phyloP scores from a whole-genome alignment of 2,329 filamentous ascomycete genomes.

The Phaeosphaeriaceae sp. region DNA sequence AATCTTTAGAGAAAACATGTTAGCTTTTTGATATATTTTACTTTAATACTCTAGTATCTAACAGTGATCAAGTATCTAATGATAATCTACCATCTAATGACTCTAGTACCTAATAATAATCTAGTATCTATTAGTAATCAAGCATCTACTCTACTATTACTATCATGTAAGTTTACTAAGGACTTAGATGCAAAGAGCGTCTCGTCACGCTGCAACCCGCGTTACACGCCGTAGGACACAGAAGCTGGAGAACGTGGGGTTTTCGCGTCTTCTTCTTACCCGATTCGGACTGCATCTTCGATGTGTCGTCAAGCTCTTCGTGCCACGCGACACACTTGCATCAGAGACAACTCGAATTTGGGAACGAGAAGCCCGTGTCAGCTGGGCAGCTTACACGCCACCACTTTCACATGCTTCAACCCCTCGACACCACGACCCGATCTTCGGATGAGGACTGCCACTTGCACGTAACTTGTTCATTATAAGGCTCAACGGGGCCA shows the following conservation, averaged over 20 bases:
- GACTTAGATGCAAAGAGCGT: too few species aligned
- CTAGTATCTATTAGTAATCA: too few species aligned
- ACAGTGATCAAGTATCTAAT: too few species aligned
- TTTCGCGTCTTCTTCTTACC: constrained; percentile 8
- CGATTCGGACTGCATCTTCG: constrained; percentile 9
- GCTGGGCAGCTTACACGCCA: constrained; percentile 1
- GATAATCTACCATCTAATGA: too few species aligned
- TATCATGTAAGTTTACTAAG: too few species aligned
- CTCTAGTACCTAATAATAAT: too few species aligned
- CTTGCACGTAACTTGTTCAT: neutral
- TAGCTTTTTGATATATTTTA: too few species aligned
- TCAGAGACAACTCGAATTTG: constrained; percentile 5
- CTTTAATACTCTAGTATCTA: too few species aligned
- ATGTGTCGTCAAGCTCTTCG: constrained; percentile 6
- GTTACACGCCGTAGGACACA: neutral
- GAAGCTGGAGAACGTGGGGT: constrained; percentile 19
- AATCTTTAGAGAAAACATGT: too few species aligned
- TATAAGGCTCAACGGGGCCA: neutral
- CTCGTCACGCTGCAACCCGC: too few species aligned
- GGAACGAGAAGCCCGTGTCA: constrained; percentile 8
- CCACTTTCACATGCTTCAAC: constrained; percentile 8
- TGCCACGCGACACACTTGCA: constrained; percentile 26
- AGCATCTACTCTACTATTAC: too few species aligned
- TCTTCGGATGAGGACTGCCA: neutral
- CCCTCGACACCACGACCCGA: neutral